Conservation (phyloP, 1,139 yeast genomes). For the Pichia kudriavzevii region DNA sequence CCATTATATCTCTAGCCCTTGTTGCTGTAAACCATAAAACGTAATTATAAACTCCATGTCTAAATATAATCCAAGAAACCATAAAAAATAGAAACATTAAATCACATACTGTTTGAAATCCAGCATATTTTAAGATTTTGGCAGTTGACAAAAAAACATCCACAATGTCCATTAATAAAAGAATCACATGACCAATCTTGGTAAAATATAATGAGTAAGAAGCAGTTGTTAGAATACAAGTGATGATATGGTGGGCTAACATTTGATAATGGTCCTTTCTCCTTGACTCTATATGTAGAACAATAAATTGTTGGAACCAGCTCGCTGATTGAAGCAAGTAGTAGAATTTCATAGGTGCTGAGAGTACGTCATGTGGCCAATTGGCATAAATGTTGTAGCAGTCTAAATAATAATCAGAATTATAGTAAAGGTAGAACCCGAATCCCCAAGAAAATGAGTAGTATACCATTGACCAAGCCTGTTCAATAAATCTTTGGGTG, state of each 20-base stretch:
- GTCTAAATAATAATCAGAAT: constrained; percentile 54
- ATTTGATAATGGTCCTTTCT: constrained; percentile 82
- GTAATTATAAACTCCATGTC: constrained; percentile 72
- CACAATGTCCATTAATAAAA: constrained; percentile 76
- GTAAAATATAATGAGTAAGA: constrained; percentile 69
- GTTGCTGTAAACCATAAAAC: constrained; percentile 47
- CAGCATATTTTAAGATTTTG: constrained; percentile 69
- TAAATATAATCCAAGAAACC: constrained; percentile 57
- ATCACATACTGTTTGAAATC: constrained; percentile 56
- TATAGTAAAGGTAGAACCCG: constrained; percentile 52
- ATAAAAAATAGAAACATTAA: constrained; percentile 60
- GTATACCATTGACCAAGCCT: constrained; percentile 72
- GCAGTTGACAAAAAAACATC: constrained; percentile 69
- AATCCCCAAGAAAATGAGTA: constrained; percentile 47
- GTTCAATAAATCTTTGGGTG: constrained; percentile 71
- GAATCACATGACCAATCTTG: constrained; percentile 70
- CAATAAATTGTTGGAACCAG: constrained; percentile 78
- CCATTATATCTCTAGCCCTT: constrained; percentile 34
- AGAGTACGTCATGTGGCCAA: constrained; percentile 67
- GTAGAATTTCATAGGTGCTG: constrained; percentile 51
- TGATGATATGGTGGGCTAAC: constrained; percentile 83
- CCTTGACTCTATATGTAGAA: constrained; percentile 65
- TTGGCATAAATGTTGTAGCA: constrained; percentile 54
- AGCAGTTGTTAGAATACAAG: constrained; percentile 59
- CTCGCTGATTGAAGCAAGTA: constrained; percentile 65